Base-by-base conservation (phyloP, 2,329 filamentous ascomycete species). In the Graphilbum ipis-grandicollis region DNA sequence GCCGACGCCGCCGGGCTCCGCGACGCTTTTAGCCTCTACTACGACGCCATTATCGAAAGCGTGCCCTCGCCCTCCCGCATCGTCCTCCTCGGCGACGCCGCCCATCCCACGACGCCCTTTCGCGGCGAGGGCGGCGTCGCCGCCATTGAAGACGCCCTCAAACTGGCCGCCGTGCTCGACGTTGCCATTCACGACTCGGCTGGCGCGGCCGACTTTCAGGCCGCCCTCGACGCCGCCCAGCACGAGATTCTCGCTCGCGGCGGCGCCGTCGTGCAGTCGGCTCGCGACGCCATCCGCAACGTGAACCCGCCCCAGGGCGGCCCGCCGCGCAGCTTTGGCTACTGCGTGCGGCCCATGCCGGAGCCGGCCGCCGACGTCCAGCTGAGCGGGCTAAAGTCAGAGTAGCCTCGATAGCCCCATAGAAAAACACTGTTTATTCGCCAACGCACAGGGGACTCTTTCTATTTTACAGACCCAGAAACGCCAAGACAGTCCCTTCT, bases 41-140 rank as follows among this genome's bases (percentile, higher is more conserved):
- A 41, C 32, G 46, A 45, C 30, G 47, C 44, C 15, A 40, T 59
- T 3, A 52, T 57, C 21, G 34, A 14, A 19, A 53, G 58, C 38
- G 56, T 52, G 48, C 54, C 59, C 9, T 50, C 52, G 1, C 47
- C 50, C 22, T 50, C 56, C 4, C 51, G 54, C 12, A 54, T 57
- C 2, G 48, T 56, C 2, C 36, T 65, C 2, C 48, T 63, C 12
- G 62, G 62, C 0, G 63, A 66, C 45, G 56, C 63, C 1, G 62
- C 60, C 1, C 62, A 65, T 47, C 54, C 59, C 1, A 63, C 63
- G 54, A 62, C 59, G 13, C 49, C n/a, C 51, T 60, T 56, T 40
- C 56, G 62, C 9, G 63, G 63, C 7, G 61, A 66, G 47, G 62
- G 58, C 0, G 58, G 57, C n/a, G 59, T 65, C 31, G 54, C 60